phyloP scores from a whole-genome alignment of 2,329 filamentous ascomycete species.

The Ambrosiella cleistominuta region DNA sequence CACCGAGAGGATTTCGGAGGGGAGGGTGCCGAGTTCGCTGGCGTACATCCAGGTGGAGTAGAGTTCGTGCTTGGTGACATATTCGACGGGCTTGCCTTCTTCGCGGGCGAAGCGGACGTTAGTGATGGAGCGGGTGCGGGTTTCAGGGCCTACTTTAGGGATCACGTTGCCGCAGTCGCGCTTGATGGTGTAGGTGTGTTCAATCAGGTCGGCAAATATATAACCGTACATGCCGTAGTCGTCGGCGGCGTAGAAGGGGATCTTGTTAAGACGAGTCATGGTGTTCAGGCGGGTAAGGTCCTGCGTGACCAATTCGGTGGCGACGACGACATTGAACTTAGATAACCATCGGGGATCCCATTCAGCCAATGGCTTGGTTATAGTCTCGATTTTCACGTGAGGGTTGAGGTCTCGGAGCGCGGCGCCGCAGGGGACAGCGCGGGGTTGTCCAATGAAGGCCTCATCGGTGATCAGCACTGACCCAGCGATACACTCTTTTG shows the following conservation, averaged over 20 bases:
- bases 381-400: constrained; percentile 54
- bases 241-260: constrained; percentile 6
- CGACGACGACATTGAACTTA: constrained; percentile 70
- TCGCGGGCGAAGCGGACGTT: constrained; percentile 53
- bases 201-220: constrained; percentile 82
- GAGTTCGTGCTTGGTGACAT: constrained; percentile 78
- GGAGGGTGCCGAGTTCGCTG: constrained; percentile 50
- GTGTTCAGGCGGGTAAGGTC: constrained; percentile 69
- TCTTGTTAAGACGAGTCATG: constrained; percentile 53
- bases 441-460: constrained; percentile 58
- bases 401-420: constrained; percentile 77
- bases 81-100: constrained; percentile 51
- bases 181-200: constrained; percentile 79
- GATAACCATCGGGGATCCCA: constrained; percentile 57
- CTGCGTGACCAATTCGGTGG: constrained; percentile 66
- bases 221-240: constrained; percentile 66
- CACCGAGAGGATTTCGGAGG: constrained; percentile 46
- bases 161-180: constrained; percentile 62
- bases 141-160: constrained; percentile 45
- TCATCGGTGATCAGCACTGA: constrained; percentile 38
- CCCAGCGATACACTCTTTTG: constrained; percentile 56
- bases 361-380: too few species aligned
- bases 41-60: constrained; percentile 82
- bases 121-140: constrained; percentile 58
- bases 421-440: constrained; percentile 62